These are phyloP conservation scores for Russula abietina DNA, from an alignment of 768 basidiomycete species.

Conservation along the genomic window DNA sequence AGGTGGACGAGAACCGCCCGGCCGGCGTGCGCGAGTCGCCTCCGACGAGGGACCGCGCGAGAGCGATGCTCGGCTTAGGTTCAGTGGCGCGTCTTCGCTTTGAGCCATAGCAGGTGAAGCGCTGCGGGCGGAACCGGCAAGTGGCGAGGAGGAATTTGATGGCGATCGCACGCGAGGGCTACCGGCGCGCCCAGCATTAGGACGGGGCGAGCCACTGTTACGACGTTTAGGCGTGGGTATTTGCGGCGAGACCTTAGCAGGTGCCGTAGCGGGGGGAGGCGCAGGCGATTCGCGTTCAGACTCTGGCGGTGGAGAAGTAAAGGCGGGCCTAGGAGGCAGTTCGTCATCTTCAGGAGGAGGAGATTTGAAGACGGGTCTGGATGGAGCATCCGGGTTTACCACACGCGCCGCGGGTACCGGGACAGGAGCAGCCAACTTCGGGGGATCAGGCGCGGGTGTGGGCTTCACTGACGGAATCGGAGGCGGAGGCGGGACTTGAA, in stretches of 20 bases:
- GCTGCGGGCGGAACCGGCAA: slow-evolving; percentile 11
- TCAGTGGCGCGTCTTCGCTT: slow-evolving; percentile 17
- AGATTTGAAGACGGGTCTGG: slow-evolving; percentile 52
- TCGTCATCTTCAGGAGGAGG: slow-evolving; percentile 57
- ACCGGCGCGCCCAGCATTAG: slow-evolving; percentile 32
- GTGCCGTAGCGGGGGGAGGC: slow-evolving; percentile 27
- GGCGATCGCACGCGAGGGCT: slow-evolving; percentile 31
- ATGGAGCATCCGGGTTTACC: slow-evolving; percentile 23
- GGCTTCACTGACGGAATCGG: slow-evolving; percentile 10
- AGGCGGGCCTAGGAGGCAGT: slow-evolving; percentile 34
- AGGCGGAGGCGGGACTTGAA: slow-evolving; percentile 1
- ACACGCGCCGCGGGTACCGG: slow-evolving; percentile 23
- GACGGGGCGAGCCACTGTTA: slow-evolving; percentile 35
- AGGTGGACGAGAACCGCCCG: slow-evolving; percentile 21
- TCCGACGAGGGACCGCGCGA: slow-evolving; percentile 20
- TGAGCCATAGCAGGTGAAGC: slow-evolving; percentile 16
- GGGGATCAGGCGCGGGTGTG: slow-evolving; percentile 17
- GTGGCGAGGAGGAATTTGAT: slow-evolving; percentile 8
- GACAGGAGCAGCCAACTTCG: slow-evolving; percentile 26
- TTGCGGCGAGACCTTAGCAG: slow-evolving; percentile 39
- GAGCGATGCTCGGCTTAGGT: slow-evolving; percentile 14
- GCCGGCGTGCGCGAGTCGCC: slow-evolving; percentile 13
- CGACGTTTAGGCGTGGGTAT: slow-evolving; percentile 54
- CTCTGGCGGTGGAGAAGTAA: slow-evolving; percentile 28
- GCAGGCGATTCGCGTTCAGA: slow-evolving; percentile 13